These are phyloP conservation scores for Beauveria bassiana DNA, from an alignment of 2,329 filamentous ascomycete species.

Conservation along the genomic window DNA sequence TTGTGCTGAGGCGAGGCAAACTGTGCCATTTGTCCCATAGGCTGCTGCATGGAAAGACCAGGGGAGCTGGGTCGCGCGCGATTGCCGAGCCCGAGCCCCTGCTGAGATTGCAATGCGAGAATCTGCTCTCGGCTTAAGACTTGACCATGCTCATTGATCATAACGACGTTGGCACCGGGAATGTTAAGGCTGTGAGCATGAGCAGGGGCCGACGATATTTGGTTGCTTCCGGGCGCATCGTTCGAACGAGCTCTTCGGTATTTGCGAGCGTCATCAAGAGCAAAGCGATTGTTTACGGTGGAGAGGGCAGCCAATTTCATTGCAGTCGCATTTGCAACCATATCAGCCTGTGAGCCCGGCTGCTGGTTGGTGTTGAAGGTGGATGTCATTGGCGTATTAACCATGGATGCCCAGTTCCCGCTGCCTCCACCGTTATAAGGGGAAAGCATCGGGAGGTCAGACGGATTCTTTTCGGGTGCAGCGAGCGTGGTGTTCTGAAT, in stretches of 20 bases:
- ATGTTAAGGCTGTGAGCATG: slow-evolving; percentile 48
- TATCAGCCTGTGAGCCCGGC: slow-evolving; percentile 63
- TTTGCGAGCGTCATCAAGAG: slow-evolving; percentile 92
- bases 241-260: slow-evolving; percentile 87
- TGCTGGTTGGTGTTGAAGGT: slow-evolving; percentile 56
- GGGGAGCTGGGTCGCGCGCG: slow-evolving; percentile 87
- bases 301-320: slow-evolving; percentile 98
- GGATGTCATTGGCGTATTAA: slow-evolving; percentile 91
- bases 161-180: slow-evolving; percentile 71
- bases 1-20: slow-evolving; percentile 91
- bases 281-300: slow-evolving; percentile 96
- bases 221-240: slow-evolving; percentile 59
- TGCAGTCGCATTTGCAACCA: slow-evolving; percentile 96
- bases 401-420: slow-evolving; percentile 97
- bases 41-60: slow-evolving; percentile 69
- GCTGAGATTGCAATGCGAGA: slow-evolving; percentile 67
- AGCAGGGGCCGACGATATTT: slow-evolving; percentile 52
- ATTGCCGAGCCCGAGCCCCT: slow-evolving; percentile 51
- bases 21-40: slow-evolving; percentile 54
- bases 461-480: slow-evolving; percentile 54
- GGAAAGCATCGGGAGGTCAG: slow-evolving; percentile 78
- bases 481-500: slow-evolving; percentile 80
- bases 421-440: slow-evolving; percentile 65
- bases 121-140: slow-evolving; percentile 80
- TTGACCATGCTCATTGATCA: slow-evolving; percentile 92